Evolutionary conservation across 2,329 filamentous ascomycete genomes (phyloP), one percentile per base, ranked within the genome.

Genomic region (Aspergillus latus): DNA sequence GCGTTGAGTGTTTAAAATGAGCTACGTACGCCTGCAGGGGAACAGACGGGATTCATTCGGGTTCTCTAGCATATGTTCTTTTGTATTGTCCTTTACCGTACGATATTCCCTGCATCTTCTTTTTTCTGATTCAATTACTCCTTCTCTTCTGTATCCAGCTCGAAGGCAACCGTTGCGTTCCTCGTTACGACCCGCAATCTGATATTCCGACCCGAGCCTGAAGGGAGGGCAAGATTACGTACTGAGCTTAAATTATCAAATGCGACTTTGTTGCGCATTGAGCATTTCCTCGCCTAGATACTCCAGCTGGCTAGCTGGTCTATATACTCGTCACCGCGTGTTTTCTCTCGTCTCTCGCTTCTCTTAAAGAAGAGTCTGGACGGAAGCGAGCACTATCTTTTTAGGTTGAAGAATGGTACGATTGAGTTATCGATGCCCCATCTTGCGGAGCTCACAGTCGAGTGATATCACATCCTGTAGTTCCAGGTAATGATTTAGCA

Each of bases 1-100:
- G 59, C 59, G 48, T 61, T 62, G 58, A 64, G 57, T 60, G 51
- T 54, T 53, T 65, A 61, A 43, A 43, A 64, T 62, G 55, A 66
- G 60, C 59, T 62, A 65, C 56, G 62, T 62, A 65, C 56, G 62
- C 56, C 56, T 59, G 51, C 52, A 52, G 57, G 62, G 61, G 52
- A 42, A 59, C 53, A 49, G 42, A 59, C 40, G 52, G 62, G 56
- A 43, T 57, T 56, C 56, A 52, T 39, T 59, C 42, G 49, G 64
- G 59, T 64, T 56, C 58, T 52, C 48, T 62, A 62, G 57, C 62
- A 56, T 53, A 40, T 53, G 50, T 56, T 62, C 58, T 59, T 61
- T 59, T 56, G 60, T 62, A 51, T 63, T 58, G 54, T 55, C 54
- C 53, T 58, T 56, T 39, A 28, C 55, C 55, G 57, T 59, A 57